A percentile compares a stretch with the other conserved stretches of the same genome.
Conservation (phyloP, 1,139 yeast genomes). For the Sugiyamaella neomexicana region DNA sequence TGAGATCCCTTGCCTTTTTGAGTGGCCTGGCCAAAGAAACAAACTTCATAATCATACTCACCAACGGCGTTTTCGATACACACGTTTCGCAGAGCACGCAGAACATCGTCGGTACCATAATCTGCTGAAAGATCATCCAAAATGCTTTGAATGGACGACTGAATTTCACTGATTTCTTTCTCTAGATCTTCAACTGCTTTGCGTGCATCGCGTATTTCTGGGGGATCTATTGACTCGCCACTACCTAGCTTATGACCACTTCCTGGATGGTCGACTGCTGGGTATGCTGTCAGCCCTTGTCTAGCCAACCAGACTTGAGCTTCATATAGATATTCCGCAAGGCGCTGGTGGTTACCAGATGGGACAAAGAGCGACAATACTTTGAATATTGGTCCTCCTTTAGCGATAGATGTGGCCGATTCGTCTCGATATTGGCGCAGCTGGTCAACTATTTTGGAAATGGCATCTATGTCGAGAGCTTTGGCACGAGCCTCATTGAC, state of each 20-base stretch:
- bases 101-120: slow-evolving; percentile 65
- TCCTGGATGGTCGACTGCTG: slow-evolving; percentile 12
- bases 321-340: slow-evolving; percentile 10
- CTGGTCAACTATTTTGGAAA: background rate
- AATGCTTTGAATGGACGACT: slow-evolving; percentile 29
- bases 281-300: slow-evolving; percentile 25
- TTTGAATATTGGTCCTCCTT: slow-evolving; percentile 5
- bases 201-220: slow-evolving; percentile 28
- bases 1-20: slow-evolving; percentile 53
- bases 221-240: slow-evolving; percentile 12
- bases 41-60: slow-evolving; percentile 68
- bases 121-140: slow-evolving; percentile 25
- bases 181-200: slow-evolving; percentile 34
- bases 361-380: slow-evolving; percentile 9
- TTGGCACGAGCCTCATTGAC: background rate
- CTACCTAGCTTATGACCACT: background rate
- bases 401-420: slow-evolving; percentile 2
- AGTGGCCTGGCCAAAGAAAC: slow-evolving; percentile 55
- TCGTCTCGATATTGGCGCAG: slow-evolving; percentile 15
- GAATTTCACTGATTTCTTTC: slow-evolving; percentile 29
- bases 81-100: slow-evolving; percentile 56
- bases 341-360: background rate
- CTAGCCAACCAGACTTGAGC: slow-evolving; percentile 29
- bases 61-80: slow-evolving; percentile 57
- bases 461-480: background rate